A percentile compares a stretch with the other conserved stretches of the same genome.
Conservation (phyloP, 441 rosid species). For the Syzygium syzygioides region DNA sequence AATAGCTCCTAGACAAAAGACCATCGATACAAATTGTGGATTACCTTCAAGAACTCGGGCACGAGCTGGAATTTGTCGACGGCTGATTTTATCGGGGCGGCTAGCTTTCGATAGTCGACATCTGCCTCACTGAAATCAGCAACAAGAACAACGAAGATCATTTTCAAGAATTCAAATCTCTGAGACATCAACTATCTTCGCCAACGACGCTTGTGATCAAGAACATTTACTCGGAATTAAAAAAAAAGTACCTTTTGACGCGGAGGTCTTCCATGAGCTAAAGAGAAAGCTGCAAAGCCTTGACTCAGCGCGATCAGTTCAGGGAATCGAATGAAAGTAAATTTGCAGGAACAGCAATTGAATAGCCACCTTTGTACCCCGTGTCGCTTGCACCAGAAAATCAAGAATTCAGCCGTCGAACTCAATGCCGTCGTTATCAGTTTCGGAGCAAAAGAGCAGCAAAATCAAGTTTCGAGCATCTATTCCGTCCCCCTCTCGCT, state of each 20-base stretch:
- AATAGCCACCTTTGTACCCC: neutral
- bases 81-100: conserved; percentile 60
- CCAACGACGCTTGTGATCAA: neutral
- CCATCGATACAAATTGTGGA: neutral
- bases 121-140: neutral
- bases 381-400: neutral
- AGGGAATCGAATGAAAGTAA: neutral
- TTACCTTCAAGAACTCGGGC: conserved; percentile 89
- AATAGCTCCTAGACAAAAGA: neutral
- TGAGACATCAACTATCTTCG: neutral
- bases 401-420: neutral
- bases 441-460: neutral
- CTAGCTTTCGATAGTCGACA: conserved; percentile 43
- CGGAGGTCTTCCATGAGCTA: neutral
- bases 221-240: neutral
- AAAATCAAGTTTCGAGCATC: neutral
- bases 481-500: neutral
- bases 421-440: neutral
- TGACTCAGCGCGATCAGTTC: neutral
- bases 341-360: neutral
- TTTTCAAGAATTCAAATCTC: neutral
- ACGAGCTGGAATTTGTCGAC: conserved; percentile 71
- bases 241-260: neutral
- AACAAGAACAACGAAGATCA: neutral
- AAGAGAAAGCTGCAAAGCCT: neutral